These are phyloP conservation scores for Carpinus fangiana DNA, from an alignment of 306 rosid species.

Conservation along the genomic window DNA sequence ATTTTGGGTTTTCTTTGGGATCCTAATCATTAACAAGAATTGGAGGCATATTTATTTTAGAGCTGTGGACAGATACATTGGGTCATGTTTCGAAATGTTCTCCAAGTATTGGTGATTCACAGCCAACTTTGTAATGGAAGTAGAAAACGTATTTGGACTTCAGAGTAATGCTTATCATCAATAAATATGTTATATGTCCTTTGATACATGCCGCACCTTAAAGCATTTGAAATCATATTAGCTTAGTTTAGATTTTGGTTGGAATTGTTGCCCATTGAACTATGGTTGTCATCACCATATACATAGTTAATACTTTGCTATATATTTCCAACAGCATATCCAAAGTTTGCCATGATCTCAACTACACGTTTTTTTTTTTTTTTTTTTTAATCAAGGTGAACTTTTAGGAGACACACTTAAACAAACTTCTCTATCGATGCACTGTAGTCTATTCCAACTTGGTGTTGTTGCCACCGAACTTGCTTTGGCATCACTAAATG, in stretches of 20 bases:
- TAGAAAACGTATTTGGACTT: no score
- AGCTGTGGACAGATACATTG: background rate
- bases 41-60: background rate
- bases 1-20: background rate
- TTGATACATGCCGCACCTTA: no score
- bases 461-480: conserved; percentile 54
- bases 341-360: no score
- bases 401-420: conserved; percentile 45
- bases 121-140: no score
- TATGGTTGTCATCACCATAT: no score
- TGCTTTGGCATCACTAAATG: conserved; percentile 43
- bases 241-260: no score
- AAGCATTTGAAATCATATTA: no score
- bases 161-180: background rate
- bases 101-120: background rate
- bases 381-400: conserved; percentile 34
- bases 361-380: background rate
- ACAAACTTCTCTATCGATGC: conserved; percentile 67
- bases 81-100: background rate
- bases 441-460: conserved; percentile 49
- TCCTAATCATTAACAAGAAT: background rate
- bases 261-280: no score
- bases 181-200: no score
- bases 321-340: no score
- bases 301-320: no score